Evolutionary conservation across 768 basidiomycete genomes (phyloP).

Genomic region (Tephrocybe sp.): DNA sequence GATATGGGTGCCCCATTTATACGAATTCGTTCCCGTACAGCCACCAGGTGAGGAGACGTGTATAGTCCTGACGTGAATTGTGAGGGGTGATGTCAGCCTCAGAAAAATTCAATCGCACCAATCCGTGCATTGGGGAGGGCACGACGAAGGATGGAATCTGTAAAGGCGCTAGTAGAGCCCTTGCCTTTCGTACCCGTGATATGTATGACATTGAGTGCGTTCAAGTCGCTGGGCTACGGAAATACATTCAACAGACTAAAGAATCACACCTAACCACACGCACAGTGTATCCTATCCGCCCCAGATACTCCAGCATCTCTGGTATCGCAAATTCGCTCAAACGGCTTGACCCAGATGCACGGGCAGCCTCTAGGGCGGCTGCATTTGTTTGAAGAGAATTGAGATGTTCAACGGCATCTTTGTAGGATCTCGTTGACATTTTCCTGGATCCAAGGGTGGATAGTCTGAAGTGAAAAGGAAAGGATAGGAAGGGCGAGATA

Average conservation of each 20-base stretch:
- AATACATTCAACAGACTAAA: conserved; percentile 13
- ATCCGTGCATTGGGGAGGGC: conserved; percentile 75
- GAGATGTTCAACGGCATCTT: conserved; percentile 68
- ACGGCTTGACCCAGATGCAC: conserved; percentile 61
- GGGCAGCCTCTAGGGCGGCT: conserved; percentile 81
- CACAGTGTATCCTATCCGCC: conserved; percentile 83
- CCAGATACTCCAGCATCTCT: conserved; percentile 89
- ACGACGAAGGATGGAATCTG: conserved; percentile 79
- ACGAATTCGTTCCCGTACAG: conserved; percentile 92
- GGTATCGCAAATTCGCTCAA: conserved; percentile 65
- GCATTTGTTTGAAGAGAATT: conserved; percentile 92
- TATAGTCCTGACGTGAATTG: conserved; percentile 65
- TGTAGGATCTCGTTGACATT: conserved; percentile 69
- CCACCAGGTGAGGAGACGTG: conserved; percentile 94
- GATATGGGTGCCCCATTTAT: conserved; percentile 89
- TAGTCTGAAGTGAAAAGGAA: conserved; percentile 2
- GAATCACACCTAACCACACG: conserved; percentile 21
- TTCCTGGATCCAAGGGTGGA: conserved; percentile 13
- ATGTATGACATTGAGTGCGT: conserved; percentile 89
- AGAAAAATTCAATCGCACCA: conserved; percentile 46
- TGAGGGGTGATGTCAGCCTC: neutral
- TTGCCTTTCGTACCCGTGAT: conserved; percentile 99
- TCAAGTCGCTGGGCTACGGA: conserved; percentile 74
- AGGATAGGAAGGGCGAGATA: conserved; percentile 15
- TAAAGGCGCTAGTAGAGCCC: conserved; percentile 94